A percentile compares a stretch with the other conserved stretches of the same genome.
phyloP scores from a whole-genome alignment of 2,329 filamentous ascomycete genomes.

The Neofusicoccum ribis region DNA sequence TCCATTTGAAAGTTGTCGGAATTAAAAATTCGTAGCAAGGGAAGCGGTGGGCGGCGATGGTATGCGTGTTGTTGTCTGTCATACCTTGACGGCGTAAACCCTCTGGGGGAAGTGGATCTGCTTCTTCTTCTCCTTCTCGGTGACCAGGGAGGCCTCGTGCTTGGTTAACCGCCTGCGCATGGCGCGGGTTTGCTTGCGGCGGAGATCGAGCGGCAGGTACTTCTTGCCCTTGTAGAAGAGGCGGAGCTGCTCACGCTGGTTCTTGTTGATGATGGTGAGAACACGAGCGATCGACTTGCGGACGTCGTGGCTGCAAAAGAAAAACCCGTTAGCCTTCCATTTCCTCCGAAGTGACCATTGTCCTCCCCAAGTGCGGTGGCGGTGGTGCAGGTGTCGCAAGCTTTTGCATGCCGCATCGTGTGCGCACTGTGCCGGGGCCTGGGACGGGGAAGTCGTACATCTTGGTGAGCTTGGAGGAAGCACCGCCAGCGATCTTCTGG shows the following conservation, averaged over 20 bases:
- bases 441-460: constrained; percentile 66
- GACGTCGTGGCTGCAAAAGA: constrained; percentile 78
- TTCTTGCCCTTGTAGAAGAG: constrained; percentile 99
- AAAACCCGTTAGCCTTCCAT: constrained; percentile 23
- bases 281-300: constrained; percentile 99
- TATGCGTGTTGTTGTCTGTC: constrained; percentile 21
- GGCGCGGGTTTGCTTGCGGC: constrained; percentile 96
- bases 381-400: neutral
- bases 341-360: neutral
- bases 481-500: constrained; percentile 94
- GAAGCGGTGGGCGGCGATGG: neutral
- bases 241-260: constrained; percentile 96
- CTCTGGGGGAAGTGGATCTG: constrained; percentile 94
- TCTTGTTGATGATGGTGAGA: constrained; percentile 99
- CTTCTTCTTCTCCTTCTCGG: constrained; percentile 97
- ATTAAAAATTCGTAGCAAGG: no score
- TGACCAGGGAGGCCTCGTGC: constrained; percentile 80
- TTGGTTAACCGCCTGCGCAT: constrained; percentile 93
- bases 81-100: constrained; percentile 98
- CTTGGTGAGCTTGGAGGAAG: constrained; percentile 93
- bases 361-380: neutral
- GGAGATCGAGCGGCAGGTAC: constrained; percentile 97
- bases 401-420: neutral
- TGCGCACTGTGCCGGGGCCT: constrained; percentile 26
- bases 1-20: neutral